Evolutionary conservation across 768 basidiomycete genomes (phyloP).

Genomic region (Mycena capillaripes): DNA sequence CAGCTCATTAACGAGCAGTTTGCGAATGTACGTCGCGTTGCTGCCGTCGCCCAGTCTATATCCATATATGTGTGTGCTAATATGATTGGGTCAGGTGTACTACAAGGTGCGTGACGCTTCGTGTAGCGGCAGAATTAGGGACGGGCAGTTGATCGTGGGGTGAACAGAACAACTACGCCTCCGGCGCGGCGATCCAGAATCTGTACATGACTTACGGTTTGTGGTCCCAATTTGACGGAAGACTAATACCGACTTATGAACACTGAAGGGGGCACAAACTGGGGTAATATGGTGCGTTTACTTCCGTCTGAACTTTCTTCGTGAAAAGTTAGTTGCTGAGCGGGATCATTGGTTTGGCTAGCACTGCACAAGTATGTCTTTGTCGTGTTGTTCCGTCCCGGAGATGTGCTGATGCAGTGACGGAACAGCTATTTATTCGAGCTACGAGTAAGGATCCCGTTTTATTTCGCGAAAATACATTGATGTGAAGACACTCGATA

Average conservation of each 20-base stretch:
- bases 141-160: not conserved
- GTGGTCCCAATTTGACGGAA: not conserved
- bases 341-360: not conserved
- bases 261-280: constrained; percentile 54
- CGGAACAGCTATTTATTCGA: constrained; percentile 49
- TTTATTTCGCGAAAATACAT: not conserved
- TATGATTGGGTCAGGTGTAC: too few species aligned
- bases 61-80: too few species aligned
- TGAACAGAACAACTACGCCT: constrained; percentile 56
- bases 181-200: constrained; percentile 50
- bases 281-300: constrained; percentile 49
- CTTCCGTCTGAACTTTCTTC: too few species aligned
- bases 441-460: constrained; percentile 48
- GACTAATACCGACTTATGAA: not conserved
- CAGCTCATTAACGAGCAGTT: constrained; percentile 54
- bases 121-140: too few species aligned
- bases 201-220: constrained; percentile 55
- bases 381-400: too few species aligned
- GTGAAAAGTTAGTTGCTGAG: too few species aligned
- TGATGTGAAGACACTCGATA: constrained; percentile 7
- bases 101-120: too few species aligned
- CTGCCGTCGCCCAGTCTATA: too few species aligned
- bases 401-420: not conserved
- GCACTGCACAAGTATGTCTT: constrained; percentile 33
- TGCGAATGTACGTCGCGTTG: constrained; percentile 46